These are phyloP conservation scores for Tetrapisispora taiwanensis DNA, from an alignment of 805 yeast species.

Conservation along the genomic window DNA sequence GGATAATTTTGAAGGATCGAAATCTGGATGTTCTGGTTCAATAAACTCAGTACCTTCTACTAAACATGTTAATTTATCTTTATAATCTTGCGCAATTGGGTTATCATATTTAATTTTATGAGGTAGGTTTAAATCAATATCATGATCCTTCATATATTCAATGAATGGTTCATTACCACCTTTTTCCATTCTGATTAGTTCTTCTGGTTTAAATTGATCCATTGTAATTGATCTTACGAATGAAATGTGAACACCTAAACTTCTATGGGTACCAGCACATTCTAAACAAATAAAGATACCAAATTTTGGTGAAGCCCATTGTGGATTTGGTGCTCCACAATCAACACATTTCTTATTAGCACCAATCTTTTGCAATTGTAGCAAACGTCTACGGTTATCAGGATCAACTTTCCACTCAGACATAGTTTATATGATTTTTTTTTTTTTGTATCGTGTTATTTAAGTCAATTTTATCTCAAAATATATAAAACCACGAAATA, in stretches of 20 bases:
- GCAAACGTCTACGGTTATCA: constrained; percentile 71
- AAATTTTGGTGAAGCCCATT: constrained; percentile 98
- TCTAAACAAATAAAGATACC: constrained; percentile 95
- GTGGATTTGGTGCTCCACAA: constrained; percentile 92
- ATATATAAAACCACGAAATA: no score
- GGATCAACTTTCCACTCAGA: constrained; percentile 87
- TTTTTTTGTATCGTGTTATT: background rate
- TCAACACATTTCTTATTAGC: constrained; percentile 86
- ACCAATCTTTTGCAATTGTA: constrained; percentile 70
- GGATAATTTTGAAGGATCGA: constrained; percentile 20
- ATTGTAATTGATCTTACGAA: constrained; percentile 94
- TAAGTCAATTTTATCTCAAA: no score
- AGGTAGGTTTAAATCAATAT: constrained; percentile 53
- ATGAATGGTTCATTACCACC: constrained; percentile 84
- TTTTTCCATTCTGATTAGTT: constrained; percentile 77
- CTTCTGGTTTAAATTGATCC: constrained; percentile 97
- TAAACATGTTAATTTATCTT: constrained; percentile 63
- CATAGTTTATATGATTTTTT: constrained; percentile 18
- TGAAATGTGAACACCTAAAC: constrained; percentile 92
- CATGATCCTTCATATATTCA: constrained; percentile 58
- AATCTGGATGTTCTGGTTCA: constrained; percentile 49
- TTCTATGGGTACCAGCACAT: constrained; percentile 95
- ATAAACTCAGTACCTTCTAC: constrained; percentile 65
- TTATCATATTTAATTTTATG: constrained; percentile 75
- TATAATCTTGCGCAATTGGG: constrained; percentile 89